phyloP scores from a whole-genome alignment of 495 filamentous ascomycete species.

The Bombardia bombarda region DNA sequence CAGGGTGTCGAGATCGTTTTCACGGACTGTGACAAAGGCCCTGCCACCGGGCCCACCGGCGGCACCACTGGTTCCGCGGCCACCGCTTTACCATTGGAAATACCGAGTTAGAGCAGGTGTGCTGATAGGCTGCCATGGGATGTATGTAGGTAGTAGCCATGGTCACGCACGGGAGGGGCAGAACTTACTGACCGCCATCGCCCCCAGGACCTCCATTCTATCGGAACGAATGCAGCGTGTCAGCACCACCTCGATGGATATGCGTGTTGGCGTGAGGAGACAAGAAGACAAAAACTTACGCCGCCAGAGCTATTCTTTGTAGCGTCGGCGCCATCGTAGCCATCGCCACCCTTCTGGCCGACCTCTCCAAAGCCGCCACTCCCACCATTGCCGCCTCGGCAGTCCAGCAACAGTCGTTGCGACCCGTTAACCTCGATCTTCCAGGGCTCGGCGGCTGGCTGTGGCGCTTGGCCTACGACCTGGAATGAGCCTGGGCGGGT shows the following conservation, averaged over 20 bases:
- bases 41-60: conserved; percentile 24
- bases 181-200: conserved; percentile 20
- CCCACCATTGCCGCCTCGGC: conserved; percentile 7
- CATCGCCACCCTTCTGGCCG: conserved; percentile 23
- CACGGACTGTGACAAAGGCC: conserved; percentile 18
- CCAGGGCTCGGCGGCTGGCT: not conserved
- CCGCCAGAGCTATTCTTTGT: conserved; percentile 12
- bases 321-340: conserved; percentile 26
- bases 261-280: no score
- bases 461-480: conserved; percentile 2
- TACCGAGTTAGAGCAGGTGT: no score
- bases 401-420: conserved; percentile 7
- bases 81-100: conserved; percentile 9
- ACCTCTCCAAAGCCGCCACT: conserved; percentile 7
- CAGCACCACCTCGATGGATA: no score
- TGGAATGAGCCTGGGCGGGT: conserved; percentile 6
- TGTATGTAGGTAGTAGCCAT: not conserved
- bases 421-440: conserved; percentile 3
- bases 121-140: no score
- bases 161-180: not conserved
- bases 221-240: no score
- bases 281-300: conserved; percentile 4
- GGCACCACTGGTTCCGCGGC: conserved; percentile 16
- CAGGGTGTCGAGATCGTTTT: conserved; percentile 25
- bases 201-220: conserved; percentile 19